Base-by-base conservation (phyloP, 768 basidiomycete genomes). In the Cubamyces lactineus region DNA sequence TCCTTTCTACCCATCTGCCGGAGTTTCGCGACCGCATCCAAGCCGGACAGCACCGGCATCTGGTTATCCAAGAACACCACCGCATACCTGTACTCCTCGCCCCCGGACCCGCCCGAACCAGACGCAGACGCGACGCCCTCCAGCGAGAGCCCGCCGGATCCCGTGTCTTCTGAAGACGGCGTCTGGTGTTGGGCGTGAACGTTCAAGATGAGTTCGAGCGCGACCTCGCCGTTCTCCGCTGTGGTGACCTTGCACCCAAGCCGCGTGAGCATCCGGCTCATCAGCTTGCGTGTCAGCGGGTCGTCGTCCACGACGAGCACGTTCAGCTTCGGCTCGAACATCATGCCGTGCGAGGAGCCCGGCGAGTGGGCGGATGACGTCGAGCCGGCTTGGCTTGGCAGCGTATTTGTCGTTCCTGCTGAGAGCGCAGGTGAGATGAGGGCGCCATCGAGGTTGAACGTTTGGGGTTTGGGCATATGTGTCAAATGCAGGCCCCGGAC, bases 271-370 rank as follows among this genome's bases (percentile, higher is more conserved):
- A 92, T 84, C 23, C 92, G 82, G 62, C 80, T 82, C 93, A 95
- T 94, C 62, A 95, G 76, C 53, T 82, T 86, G 53, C 93, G 83
- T 53, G 94, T 94, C 56, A 94, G 73, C 12, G 80, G 74, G 72
- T 96, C 94, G 69, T 95, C 91, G 67, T 94, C 92, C 0, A 94
- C 92, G 3, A 94, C 90, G 19, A 93, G 79, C 48, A 91, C 90
- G 15, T 80, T 79, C 66, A 92, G 70, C 8, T 80, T 82, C 5
- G 79, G 73, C 55, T 86, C 84, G 43, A 86, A 49, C 26, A 57
- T 48, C n/a, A 40, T 46, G 13, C 34, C 34, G 34, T 58, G 64
- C 47, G 51, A 38, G 15, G 50, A 47, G 48, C 49, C 52, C 17
- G 69, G 64, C 19, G 57, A 50, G 17, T 55, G 15, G 24, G 53